A percentile compares a stretch with the other conserved stretches of the same genome.
phyloP scores from a whole-genome alignment of 2,329 filamentous ascomycete species.

The Microcyclosporella mali region DNA sequence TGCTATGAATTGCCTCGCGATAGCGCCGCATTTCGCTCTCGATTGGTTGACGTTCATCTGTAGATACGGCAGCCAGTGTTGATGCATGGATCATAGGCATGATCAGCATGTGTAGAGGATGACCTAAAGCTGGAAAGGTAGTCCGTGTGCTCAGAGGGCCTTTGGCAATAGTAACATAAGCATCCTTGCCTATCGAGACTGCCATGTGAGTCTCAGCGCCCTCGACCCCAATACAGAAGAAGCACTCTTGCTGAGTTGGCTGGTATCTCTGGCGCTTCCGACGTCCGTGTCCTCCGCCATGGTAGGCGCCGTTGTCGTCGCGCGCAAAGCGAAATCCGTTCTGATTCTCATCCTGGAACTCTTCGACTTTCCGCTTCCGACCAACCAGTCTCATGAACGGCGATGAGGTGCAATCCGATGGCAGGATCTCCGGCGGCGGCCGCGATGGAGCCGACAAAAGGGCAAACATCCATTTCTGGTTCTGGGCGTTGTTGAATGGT shows the following conservation, averaged over 20 bases:
- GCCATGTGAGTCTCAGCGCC: conserved; percentile 81
- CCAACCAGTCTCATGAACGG: conserved; percentile 55
- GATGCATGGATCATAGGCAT: conserved; percentile 79
- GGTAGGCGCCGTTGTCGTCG: conserved; percentile 38
- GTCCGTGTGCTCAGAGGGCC: conserved; percentile 70
- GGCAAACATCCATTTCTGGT: conserved; percentile 76
- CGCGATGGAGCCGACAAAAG: conserved; percentile 51
- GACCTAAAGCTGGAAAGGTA: conserved; percentile 66
- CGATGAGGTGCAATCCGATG: conserved; percentile 63
- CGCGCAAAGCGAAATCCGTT: conserved; percentile 47
- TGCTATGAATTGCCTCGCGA: conserved; percentile 67
- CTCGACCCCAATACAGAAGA: conserved; percentile 90
- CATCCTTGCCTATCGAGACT: conserved; percentile 77
- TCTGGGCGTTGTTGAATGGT: conserved; percentile 65
- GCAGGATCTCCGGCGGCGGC: conserved; percentile 52
- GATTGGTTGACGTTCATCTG: conserved; percentile 53
- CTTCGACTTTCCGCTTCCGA: conserved; percentile 46
- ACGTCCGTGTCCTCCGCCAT: conserved; percentile 25
- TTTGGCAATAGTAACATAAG: conserved; percentile 86
- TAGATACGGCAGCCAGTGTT: conserved; percentile 62
- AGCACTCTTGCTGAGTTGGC: conserved; percentile 66
- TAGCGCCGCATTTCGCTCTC: conserved; percentile 80
- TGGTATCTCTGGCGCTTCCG: conserved; percentile 33
- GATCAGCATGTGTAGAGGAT: conserved; percentile 83
- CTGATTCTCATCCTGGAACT: conserved; percentile 27